These are phyloP conservation scores for Senna siamea DNA, from an alignment of 306 rosid genomes.

Conservation along the genomic window DNA sequence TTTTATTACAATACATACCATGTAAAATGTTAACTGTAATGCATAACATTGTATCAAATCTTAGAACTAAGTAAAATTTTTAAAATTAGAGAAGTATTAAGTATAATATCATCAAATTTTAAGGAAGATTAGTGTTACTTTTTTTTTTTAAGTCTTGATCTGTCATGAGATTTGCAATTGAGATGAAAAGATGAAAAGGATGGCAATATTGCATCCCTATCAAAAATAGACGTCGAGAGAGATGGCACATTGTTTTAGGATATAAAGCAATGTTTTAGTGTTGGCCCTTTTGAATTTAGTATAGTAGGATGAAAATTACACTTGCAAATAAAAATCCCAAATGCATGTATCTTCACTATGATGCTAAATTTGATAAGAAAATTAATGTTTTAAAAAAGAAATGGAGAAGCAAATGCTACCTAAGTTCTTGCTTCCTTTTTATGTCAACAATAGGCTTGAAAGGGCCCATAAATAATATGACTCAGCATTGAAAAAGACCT, in stretches of 20 bases:
- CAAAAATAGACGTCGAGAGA: slow-evolving; percentile 21
- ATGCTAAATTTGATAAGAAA: slow-evolving; percentile 7
- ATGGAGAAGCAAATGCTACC: slow-evolving; percentile 8
- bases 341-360: too few relatives aligned
- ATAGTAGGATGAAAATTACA: slow-evolving; percentile 17
- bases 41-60: too few relatives aligned
- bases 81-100: too few relatives aligned
- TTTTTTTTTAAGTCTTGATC: not conserved
- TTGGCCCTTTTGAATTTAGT: slow-evolving; percentile 13
- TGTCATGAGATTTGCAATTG: slow-evolving; percentile 4
- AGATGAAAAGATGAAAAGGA: slow-evolving; percentile 21
- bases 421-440: not conserved
- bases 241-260: not conserved
- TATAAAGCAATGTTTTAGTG: slow-evolving; percentile 12
- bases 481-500: not conserved
- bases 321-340: slow-evolving; percentile 21
- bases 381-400: not conserved
- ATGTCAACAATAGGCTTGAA: slow-evolving; percentile 11
- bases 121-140: too few relatives aligned
- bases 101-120: too few relatives aligned
- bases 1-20: too few relatives aligned
- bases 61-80: too few relatives aligned
- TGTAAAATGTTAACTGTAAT: too few relatives aligned
- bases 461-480: slow-evolving; percentile 30
- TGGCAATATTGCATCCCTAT: slow-evolving; percentile 11